phyloP scores from a whole-genome alignment of 169 alveolate species.

The Eimeria sp. region DNA sequence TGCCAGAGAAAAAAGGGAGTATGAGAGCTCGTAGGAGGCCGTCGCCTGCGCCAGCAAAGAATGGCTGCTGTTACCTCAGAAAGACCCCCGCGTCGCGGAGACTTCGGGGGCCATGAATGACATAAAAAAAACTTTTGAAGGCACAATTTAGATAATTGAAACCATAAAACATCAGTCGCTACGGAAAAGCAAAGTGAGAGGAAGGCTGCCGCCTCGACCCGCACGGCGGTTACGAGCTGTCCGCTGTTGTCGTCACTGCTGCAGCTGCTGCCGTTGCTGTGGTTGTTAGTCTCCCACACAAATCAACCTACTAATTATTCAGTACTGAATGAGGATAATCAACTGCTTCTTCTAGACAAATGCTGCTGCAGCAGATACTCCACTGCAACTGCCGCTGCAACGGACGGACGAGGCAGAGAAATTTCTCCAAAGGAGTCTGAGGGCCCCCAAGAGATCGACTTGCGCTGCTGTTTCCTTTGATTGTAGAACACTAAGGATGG shows the following conservation, averaged over 20 bases:
- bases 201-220: not conserved
- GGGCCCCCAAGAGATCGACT: not conserved
- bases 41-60: not conserved
- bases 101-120: not conserved
- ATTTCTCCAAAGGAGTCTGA: not conserved
- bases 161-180: not conserved
- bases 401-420: not conserved
- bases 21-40: not conserved
- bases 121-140: not conserved
- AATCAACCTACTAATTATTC: not conserved
- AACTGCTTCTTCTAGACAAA: not conserved
- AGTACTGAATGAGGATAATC: not conserved
- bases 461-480: not conserved
- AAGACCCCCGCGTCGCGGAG: not conserved
- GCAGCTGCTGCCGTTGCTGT: not conserved
- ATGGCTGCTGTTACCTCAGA: not conserved
- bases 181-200: not conserved
- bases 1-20: not conserved
- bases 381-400: not conserved
- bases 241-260: not conserved
- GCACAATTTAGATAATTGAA: no score
- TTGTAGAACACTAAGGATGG: no score
- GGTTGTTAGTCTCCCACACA: not conserved
- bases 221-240: constrained; percentile 21
- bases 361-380: not conserved